Evolutionary conservation across 768 basidiomycete species (phyloP).

Genomic region (Coprinopsis cinerea): DNA sequence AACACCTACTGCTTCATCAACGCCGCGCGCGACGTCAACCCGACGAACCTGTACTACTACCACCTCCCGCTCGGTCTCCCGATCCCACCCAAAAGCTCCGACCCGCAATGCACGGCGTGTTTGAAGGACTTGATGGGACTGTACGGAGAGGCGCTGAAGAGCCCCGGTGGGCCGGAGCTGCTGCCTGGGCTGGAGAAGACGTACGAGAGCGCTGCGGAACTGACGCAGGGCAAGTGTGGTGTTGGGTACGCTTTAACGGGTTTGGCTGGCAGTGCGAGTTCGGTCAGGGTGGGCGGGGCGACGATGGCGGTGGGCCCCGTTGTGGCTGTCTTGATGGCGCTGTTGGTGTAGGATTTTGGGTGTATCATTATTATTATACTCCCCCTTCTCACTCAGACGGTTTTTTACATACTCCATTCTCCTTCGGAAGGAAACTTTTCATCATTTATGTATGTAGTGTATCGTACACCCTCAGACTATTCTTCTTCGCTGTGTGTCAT

Average conservation of each 20-base stretch:
- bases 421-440: neutral
- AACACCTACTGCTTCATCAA: slow-evolving; percentile 71
- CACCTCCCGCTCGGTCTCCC: slow-evolving; percentile 52
- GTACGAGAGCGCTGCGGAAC: slow-evolving; percentile 42
- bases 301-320: neutral
- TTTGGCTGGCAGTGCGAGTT: slow-evolving; percentile 12
- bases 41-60: slow-evolving; percentile 72
- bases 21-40: slow-evolving; percentile 49
- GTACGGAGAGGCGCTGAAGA: slow-evolving; percentile 42
- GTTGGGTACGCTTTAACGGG: slow-evolving; percentile 33
- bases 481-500: neutral
- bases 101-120: slow-evolving; percentile 59
- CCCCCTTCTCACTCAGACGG: no score
- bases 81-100: slow-evolving; percentile 41
- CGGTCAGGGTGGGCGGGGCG: neutral
- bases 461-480: neutral
- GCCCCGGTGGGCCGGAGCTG: slow-evolving; percentile 18
- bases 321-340: neutral
- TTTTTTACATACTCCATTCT: neutral
- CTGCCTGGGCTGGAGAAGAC: slow-evolving; percentile 37
- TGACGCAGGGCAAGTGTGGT: slow-evolving; percentile 48
- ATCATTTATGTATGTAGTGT: no score
- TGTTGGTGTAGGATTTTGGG: no score
- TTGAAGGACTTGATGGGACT: slow-evolving; percentile 50
- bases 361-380: no score